These are phyloP conservation scores for Talaromyces sp. DNA, from an alignment of 2,329 filamentous ascomycete genomes.

Conservation along the genomic window DNA sequence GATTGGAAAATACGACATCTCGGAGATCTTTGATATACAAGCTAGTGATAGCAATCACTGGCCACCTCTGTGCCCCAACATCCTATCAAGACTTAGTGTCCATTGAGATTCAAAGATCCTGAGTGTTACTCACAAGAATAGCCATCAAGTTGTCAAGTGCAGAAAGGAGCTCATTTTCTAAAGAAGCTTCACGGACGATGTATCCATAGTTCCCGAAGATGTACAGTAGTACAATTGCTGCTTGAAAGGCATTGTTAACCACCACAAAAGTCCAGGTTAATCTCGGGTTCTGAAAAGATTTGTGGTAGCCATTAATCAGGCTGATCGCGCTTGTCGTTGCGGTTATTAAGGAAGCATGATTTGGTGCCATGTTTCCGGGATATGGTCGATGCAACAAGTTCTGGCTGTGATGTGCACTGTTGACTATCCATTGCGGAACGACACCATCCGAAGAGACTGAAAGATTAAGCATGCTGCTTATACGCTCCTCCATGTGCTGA, in stretches of 20 bases:
- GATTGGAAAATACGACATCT: conserved; percentile 1
- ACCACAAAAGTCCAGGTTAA: conserved; percentile 2
- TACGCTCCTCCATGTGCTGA: conserved; percentile 2
- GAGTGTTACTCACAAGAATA: conserved; percentile 2
- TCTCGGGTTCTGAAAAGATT: not conserved
- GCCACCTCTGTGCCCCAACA: conserved; percentile 2
- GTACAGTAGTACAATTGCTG: conserved; percentile 5
- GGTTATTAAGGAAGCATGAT: conserved; percentile 1
- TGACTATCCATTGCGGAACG: conserved; percentile 6
- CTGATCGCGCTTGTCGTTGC: conserved; percentile 5
- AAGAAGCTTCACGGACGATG: conserved; percentile 5
- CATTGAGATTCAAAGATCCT: not conserved
- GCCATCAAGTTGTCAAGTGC: conserved; percentile 4
- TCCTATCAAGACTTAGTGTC: conserved; percentile 1
- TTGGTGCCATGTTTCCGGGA: conserved; percentile 4
- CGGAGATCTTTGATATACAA: conserved; percentile 6
- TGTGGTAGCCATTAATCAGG: conserved; percentile 3
- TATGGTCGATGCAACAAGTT: conserved; percentile 6
- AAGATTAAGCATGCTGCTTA: not conserved
- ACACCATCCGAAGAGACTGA: conserved; percentile 1
- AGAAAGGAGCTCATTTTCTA: conserved; percentile 2
- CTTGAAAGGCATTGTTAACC: conserved; percentile 4
- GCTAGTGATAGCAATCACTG: not conserved
- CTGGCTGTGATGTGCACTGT: conserved; percentile 2
- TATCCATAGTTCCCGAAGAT: conserved; percentile 4